Conservation (phyloP, 306 rosid species). For the Calophaca sinica region DNA sequence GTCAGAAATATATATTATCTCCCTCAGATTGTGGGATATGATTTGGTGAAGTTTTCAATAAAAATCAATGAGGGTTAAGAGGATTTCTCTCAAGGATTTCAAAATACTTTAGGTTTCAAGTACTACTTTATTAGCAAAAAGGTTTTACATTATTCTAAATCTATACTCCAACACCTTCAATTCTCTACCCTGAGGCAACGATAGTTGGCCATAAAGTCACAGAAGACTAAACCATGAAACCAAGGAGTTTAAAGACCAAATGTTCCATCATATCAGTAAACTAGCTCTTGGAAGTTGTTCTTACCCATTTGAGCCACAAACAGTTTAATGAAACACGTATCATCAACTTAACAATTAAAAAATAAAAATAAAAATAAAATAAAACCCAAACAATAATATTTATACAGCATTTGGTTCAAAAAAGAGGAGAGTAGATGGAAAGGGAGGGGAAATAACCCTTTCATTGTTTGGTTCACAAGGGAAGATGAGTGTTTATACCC, state of each 20-base stretch:
- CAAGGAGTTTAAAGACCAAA: not conserved
- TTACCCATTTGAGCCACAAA: conserved; percentile 8
- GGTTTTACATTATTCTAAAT: conserved; percentile 7
- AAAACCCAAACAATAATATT: not conserved
- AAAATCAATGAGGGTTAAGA: conserved; percentile 25
- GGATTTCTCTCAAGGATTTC: not conserved
- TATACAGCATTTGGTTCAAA: too few species aligned
- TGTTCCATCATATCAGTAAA: conserved; percentile 4
- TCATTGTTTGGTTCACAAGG: not conserved
- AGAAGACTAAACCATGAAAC: conserved; percentile 9
- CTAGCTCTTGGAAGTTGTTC: conserved; percentile 32
- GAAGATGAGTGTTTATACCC: not conserved
- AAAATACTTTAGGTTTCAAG: not conserved
- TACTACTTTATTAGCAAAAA: conserved; percentile 2
- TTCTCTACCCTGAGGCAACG: not conserved
- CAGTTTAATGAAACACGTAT: conserved; percentile 10
- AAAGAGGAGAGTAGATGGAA: too few species aligned
- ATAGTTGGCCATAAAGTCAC: conserved; percentile 7
- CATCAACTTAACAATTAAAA: conserved; percentile 19
- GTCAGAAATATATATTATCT: not conserved
- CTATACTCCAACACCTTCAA: not conserved
- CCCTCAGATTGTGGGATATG: not conserved
- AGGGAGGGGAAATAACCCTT: not conserved
- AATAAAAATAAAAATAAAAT: not conserved
- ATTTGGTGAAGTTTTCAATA: conserved; percentile 3